Conservation (phyloP, 768 basidiomycete species). For the Hypholoma fasciculare region DNA sequence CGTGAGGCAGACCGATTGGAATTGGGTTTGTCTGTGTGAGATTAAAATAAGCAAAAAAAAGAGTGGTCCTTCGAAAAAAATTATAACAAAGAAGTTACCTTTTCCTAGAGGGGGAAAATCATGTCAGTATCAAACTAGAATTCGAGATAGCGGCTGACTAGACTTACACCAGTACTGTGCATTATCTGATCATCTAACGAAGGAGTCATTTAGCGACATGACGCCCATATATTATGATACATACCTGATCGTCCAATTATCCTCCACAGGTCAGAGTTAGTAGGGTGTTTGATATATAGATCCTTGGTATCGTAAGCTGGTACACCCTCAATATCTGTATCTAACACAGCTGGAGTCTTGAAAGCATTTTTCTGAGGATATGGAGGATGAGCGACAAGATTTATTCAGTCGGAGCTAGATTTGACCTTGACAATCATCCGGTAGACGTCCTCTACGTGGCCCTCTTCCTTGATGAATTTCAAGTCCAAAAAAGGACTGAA, state of each 20-base stretch:
- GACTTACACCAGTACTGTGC: slow-evolving; percentile 5
- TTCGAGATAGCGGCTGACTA: neutral
- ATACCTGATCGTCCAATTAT: slow-evolving; percentile 3
- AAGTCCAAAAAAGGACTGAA: neutral
- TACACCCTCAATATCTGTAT: neutral
- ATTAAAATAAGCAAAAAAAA: neutral
- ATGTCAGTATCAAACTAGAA: too few species aligned
- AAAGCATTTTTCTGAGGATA: neutral
- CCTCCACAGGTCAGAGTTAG: neutral
- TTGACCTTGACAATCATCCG: slow-evolving; percentile 3
- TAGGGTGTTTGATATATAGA: slow-evolving; percentile 2
- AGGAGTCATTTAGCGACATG: neutral
- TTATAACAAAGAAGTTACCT: neutral
- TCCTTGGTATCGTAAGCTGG: slow-evolving; percentile 5
- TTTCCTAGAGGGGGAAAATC: neutral
- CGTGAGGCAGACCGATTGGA: neutral
- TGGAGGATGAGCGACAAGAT: too few species aligned
- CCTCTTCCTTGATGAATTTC: slow-evolving; percentile 3
- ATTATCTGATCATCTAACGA: slow-evolving; percentile 5
- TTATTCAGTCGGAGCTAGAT: too few species aligned
- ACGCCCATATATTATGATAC: neutral
- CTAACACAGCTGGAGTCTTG: slow-evolving; percentile 2
- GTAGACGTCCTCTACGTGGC: neutral
- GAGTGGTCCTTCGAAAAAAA: too few species aligned
- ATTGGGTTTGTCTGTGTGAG: slow-evolving; percentile 1